These are phyloP conservation scores for Trametes versicolor DNA, from an alignment of 1,284 basidiomycete species.

Conservation along the genomic window DNA sequence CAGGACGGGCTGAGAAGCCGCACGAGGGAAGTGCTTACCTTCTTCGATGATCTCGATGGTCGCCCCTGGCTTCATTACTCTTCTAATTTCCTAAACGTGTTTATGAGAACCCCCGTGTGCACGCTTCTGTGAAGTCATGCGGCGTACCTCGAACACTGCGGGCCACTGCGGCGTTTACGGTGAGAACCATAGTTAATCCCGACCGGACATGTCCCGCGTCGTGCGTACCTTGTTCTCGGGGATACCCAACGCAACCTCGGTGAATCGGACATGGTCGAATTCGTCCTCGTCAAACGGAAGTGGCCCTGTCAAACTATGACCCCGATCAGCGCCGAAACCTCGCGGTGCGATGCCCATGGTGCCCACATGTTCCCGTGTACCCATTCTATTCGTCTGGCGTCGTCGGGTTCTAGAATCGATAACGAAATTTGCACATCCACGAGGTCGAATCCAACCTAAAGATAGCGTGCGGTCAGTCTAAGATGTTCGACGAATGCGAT, in stretches of 20 bases:
- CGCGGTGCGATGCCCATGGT: conserved; percentile 18
- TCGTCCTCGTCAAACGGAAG: conserved; percentile 82
- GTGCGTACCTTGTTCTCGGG: conserved; percentile 72
- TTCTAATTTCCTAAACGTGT: conserved; percentile 65
- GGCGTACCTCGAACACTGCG: conserved; percentile 67
- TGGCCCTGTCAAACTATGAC: conserved; percentile 67
- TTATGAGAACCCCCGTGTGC: not conserved
- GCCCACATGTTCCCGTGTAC: conserved; percentile 79
- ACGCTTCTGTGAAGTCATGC: not conserved
- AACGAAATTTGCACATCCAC: conserved; percentile 73
- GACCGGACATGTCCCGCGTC: not conserved
- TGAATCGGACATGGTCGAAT: conserved; percentile 77
- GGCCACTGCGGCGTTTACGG: conserved; percentile 60
- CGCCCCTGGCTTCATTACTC: conserved; percentile 71
- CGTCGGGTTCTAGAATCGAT: conserved; percentile 54
- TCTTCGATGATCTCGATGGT: conserved; percentile 75
- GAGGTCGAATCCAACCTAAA: conserved; percentile 78
- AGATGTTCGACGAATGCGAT: not conserved
- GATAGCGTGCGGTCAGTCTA: not conserved
- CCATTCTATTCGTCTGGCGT: conserved; percentile 69
- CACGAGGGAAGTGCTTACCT: conserved; percentile 48
- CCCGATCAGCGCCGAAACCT: conserved; percentile 10
- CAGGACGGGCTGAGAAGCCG: not conserved
- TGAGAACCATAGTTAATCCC: not conserved
- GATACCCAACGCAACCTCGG: conserved; percentile 69